These are phyloP conservation scores for Oryza coarctata DNA, from an alignment of 176 grass and related monocot species.

Conservation along the genomic window DNA sequence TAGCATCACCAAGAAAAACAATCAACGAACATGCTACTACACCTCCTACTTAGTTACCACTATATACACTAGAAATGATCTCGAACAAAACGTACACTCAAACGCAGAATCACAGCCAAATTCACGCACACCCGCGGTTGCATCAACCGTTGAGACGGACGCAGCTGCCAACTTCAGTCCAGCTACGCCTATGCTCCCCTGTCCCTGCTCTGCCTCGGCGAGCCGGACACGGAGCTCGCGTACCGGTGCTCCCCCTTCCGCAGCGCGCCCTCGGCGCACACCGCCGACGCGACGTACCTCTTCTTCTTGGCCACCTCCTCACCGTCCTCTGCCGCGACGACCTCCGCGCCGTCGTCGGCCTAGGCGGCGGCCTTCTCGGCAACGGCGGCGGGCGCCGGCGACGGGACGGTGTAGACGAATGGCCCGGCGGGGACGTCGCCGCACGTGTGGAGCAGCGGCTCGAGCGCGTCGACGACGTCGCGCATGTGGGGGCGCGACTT, in stretches of 20 bases:
- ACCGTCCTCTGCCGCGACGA: background rate
- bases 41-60: background rate
- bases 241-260: background rate
- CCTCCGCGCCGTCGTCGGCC: background rate
- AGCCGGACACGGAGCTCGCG: slow-evolving; percentile 43
- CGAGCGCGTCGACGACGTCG: slow-evolving; percentile 55
- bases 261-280: slow-evolving; percentile 10
- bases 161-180: background rate
- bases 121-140: background rate
- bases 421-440: slow-evolving; percentile 35
- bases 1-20: slow-evolving; percentile 24
- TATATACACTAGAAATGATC: slow-evolving; percentile 2
- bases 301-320: background rate
- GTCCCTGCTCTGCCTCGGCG: slow-evolving; percentile 36
- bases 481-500: slow-evolving; percentile 58
- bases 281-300: slow-evolving; percentile 8
- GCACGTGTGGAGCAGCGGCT: slow-evolving; percentile 41
- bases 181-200: slow-evolving; percentile 18
- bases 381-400: background rate
- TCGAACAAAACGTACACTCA: background rate
- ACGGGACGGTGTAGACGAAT: slow-evolving; percentile 42
- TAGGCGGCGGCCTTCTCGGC: background rate
- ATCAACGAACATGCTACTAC: slow-evolving; percentile 18
- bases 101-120: background rate
- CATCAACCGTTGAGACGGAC: background rate